Evolutionary conservation across 1,284 basidiomycete genomes (phyloP), one percentile per base, ranked within the genome.

Genomic region (Paramarasmius palmivorus): DNA sequence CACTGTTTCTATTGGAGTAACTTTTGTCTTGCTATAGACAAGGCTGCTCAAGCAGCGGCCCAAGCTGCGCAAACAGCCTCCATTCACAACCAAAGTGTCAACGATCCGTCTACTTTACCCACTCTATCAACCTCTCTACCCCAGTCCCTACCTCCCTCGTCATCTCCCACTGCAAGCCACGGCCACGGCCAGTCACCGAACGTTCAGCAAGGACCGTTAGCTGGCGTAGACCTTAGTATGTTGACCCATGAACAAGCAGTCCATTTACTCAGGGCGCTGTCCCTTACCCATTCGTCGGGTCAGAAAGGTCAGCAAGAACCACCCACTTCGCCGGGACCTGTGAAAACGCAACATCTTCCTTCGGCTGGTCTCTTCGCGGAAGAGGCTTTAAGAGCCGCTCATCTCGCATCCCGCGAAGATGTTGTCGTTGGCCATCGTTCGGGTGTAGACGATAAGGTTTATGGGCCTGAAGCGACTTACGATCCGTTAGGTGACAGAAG

Each of bases 11-110:
- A n/a, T n/a, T n/a, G n/a, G n/a, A n/a, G n/a, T n/a, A n/a, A n/a
- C n/a, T n/a, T n/a, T n/a, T n/a, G n/a, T n/a, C n/a, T n/a, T n/a
- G n/a, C n/a, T n/a, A n/a, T 59, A 90, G 90, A 92, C 69, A 92
- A 92, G 74, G 90, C 91, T 34, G 90, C 90, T 6, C 90, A 92
- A 67, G 90, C 90, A 3, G 90, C 90, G 17, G 90, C 90, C 4
- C 88, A 90, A 64, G 88, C 88, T 20, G 88, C 88, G 9, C 88
- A 90, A 65, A 80, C 83, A 15, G 84, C 86, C 23, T 83, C 87
- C 36, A 68, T 87, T 42, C 83, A 86, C 54, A 64, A 70, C 12
- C 81, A 81, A 57, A 25, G 17, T 19, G 22, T 19, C 12, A 45
- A 22, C 37, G 38, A 26, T 8, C 6, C 29, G 8, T n/a, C 25